phyloP scores from a whole-genome alignment of 768 basidiomycete species.

The Mycena galopus region DNA sequence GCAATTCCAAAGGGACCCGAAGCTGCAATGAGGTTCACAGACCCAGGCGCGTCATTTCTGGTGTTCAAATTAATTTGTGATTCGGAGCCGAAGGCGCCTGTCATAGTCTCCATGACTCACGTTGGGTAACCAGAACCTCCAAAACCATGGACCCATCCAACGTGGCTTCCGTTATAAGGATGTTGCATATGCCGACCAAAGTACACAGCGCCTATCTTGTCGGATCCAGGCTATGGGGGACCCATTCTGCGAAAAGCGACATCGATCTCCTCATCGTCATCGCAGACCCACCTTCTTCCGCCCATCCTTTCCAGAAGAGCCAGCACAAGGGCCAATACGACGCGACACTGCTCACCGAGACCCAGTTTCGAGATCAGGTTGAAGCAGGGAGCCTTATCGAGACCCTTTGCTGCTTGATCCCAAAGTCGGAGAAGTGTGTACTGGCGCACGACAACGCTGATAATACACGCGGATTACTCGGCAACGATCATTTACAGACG shows the following conservation, averaged over 20 bases:
- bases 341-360: constrained; percentile 37
- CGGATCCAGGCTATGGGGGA: constrained; percentile 41
- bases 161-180: neutral
- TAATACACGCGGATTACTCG: constrained; percentile 25
- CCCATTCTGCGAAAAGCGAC: constrained; percentile 37
- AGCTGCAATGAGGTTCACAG: too few species aligned
- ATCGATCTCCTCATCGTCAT: constrained; percentile 39
- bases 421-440: constrained; percentile 27
- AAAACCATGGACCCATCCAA: constrained; percentile 5
- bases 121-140: neutral
- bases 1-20: too few species aligned
- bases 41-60: too few species aligned
- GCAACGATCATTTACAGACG: constrained; percentile 14
- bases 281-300: neutral
- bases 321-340: constrained; percentile 43
- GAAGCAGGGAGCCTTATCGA: constrained; percentile 39
- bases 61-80: too few species aligned
- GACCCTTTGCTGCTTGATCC: constrained; percentile 41
- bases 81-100: neutral
- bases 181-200: constrained; percentile 22
- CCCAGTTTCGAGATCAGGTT: constrained; percentile 35
- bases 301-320: constrained; percentile 32
- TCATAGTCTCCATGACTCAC: constrained; percentile 2
- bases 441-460: constrained; percentile 9
- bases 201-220: constrained; percentile 35